A percentile compares a stretch with the other conserved stretches of the same genome.
Evolutionary conservation across 2,329 filamentous ascomycete genomes (phyloP).

Genomic region (Furcasterigmium furcatum): DNA sequence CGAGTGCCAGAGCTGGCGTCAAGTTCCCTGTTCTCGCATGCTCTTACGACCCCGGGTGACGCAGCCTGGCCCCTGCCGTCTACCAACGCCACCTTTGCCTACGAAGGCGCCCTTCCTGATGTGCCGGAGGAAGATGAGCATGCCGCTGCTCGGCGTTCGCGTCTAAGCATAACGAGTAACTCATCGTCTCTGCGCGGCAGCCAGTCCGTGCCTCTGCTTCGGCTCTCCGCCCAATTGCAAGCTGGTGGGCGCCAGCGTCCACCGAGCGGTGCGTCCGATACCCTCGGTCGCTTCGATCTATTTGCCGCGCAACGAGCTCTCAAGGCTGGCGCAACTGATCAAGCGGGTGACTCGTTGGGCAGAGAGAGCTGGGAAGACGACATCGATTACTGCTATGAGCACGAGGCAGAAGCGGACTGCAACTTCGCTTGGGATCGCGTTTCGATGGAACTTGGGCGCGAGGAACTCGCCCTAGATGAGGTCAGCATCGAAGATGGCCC

Average conservation of each 20-base stretch:
- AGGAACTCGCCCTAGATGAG: slow-evolving; percentile 14
- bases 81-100: slow-evolving; percentile 26
- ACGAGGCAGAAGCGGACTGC: slow-evolving; percentile 64
- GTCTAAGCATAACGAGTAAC: slow-evolving; percentile 42
- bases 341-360: slow-evolving; percentile 22
- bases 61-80: slow-evolving; percentile 41
- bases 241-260: slow-evolving; percentile 22
- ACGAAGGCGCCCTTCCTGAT: slow-evolving; percentile 47
- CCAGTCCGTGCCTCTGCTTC: slow-evolving; percentile 52
- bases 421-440: slow-evolving; percentile 63
- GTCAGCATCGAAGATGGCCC: too few species aligned
- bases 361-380: slow-evolving; percentile 63
- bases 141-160: slow-evolving; percentile 31
- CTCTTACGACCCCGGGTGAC: slow-evolving; percentile 38
- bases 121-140: slow-evolving; percentile 63
- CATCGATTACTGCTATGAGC: slow-evolving; percentile 69
- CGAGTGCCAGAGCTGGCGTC: slow-evolving; percentile 8
- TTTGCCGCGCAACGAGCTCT: slow-evolving; percentile 29
- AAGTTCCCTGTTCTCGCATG: slow-evolving; percentile 29
- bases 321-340: slow-evolving; percentile 19
- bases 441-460: slow-evolving; percentile 44
- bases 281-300: slow-evolving; percentile 41
- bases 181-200: slow-evolving; percentile 50
- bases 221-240: slow-evolving; percentile 36
- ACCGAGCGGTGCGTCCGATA: slow-evolving; percentile 49